Conservation (phyloP, 1,284 basidiomycete genomes). For the Trichosporon inkin region DNA sequence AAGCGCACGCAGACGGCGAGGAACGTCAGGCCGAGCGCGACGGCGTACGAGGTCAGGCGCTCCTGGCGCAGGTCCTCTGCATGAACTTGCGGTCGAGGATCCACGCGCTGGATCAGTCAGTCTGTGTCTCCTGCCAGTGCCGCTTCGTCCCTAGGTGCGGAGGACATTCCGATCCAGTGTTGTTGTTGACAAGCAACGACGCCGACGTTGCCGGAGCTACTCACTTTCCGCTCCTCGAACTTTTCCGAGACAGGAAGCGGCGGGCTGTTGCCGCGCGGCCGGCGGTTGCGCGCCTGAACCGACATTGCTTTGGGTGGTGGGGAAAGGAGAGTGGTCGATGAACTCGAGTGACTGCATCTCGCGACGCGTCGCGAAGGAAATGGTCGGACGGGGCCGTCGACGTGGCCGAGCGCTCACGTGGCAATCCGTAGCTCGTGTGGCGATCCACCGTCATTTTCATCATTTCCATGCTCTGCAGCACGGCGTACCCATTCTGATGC, state of each 20-base stretch:
- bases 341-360: not conserved
- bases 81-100: slow-evolving; percentile 18
- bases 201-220: not conserved
- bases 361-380: not conserved
- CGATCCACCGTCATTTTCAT: not conserved
- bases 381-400: not conserved
- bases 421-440: not conserved
- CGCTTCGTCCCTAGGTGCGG: too few species aligned
- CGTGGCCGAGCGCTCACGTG: slow-evolving; percentile 1
- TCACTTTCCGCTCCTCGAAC: slow-evolving; percentile 22
- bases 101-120: slow-evolving; percentile 7
- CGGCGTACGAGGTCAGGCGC: slow-evolving; percentile 32
- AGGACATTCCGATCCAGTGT: not conserved
- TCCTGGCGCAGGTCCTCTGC: slow-evolving; percentile 28
- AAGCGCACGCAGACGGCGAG: slow-evolving; percentile 78
- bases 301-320: slow-evolving; percentile 14
- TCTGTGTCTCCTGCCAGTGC: not conserved
- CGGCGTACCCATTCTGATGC: too few species aligned
- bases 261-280: slow-evolving; percentile 14
- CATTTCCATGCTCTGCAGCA: too few species aligned
- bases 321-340: not conserved
- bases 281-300: slow-evolving; percentile 20
- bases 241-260: slow-evolving; percentile 15
- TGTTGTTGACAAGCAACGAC: not conserved
- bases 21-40: slow-evolving; percentile 57